These are phyloP conservation scores for Cystobasidiaceae sp. DNA, from an alignment of 1,284 basidiomycete species.

Conservation along the genomic window DNA sequence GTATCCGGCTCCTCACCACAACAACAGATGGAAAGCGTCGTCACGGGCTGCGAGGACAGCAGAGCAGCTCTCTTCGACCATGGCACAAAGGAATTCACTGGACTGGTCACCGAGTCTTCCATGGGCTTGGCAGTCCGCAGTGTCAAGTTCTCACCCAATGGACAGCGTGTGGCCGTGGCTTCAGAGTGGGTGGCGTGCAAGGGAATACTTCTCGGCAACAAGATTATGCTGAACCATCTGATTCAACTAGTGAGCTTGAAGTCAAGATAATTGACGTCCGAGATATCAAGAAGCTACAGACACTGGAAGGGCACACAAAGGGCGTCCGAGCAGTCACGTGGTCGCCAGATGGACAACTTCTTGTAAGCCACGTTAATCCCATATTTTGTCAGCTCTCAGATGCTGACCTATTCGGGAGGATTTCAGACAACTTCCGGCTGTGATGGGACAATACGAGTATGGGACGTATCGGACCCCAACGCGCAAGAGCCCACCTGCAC, in stretches of 20 bases:
- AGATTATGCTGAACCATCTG: too few relatives aligned
- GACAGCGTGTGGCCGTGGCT: constrained; percentile 69
- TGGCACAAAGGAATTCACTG: constrained; percentile 43
- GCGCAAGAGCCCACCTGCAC: constrained; percentile 56
- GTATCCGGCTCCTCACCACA: too few relatives aligned
- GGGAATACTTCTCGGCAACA: too few relatives aligned
- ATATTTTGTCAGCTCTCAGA: too few relatives aligned
- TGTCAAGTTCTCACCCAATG: constrained; percentile 71
- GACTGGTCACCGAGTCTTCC: constrained; percentile 44
- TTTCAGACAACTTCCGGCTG: constrained; percentile 66
- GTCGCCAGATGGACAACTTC: constrained; percentile 70
- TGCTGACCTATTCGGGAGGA: too few relatives aligned
- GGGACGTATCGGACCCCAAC: constrained; percentile 63
- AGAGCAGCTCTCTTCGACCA: constrained; percentile 10
- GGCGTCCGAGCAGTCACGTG: constrained; percentile 59
- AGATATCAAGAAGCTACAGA: constrained; percentile 61
- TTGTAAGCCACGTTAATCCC: constrained; percentile 59
- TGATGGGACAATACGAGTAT: constrained; percentile 81
- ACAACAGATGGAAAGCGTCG: constrained; percentile 64
- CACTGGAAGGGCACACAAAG: constrained; percentile 68
- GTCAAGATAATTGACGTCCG: constrained; percentile 76
- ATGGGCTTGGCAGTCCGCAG: constrained; percentile 68
- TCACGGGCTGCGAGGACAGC: constrained; percentile 55
- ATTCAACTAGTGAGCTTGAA: constrained; percentile 70
- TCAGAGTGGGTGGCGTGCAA: constrained; percentile 76